Base-by-base conservation (phyloP, 148 eudicot species). In the Arctostaphylos glauca region DNA sequence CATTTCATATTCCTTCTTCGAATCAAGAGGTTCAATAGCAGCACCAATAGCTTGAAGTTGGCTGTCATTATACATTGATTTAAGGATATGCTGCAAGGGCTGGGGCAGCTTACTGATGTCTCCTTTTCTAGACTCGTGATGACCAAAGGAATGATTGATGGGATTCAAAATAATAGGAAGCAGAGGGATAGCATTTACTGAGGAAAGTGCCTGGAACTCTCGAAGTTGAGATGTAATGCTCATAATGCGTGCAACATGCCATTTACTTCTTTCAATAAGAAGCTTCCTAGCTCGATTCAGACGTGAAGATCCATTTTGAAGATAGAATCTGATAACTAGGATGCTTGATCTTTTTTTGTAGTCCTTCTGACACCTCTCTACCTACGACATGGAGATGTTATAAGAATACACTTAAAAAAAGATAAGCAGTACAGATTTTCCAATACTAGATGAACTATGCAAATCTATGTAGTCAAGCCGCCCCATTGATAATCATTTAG, bases 151-250 rank as follows among this genome's bases (percentile, higher is more conserved):
- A 86, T 88, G 87, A 83, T 75, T 75, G 72, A 83, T 74, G 72
- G 99, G 99, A 84, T 87, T 90, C 85, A 97, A 82, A 80, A 94
- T 89, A 48, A 90, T 82, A 67, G 99, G 93, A 81, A 94, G 92
- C 81, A 94, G 86, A 88, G 99, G 98, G 62, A 94, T 92, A 82
- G 85, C 87, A 81, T 64, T 92, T 84, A 90, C 85, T 16, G 99
- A 93, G 83, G 99, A 92, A 82, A 97, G 91, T 82, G 99, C 99
- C 81, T 94, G 99, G 79, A 94, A 97, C 89, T 97, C 98, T 81
- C 99, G 90, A 81, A 93, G 91, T 84, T 97, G 99, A 74, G 98
- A 90, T n/a, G 97, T 97, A 56, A 97, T 93, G 86, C 89, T 94
- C 95, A 93, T 91, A 83, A 96, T 84, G 76, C 97, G 97, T 87